Evolutionary conservation across 192 early-diverging fungal species (phyloP).

Genomic region (Gamsiella multidivaricata): DNA sequence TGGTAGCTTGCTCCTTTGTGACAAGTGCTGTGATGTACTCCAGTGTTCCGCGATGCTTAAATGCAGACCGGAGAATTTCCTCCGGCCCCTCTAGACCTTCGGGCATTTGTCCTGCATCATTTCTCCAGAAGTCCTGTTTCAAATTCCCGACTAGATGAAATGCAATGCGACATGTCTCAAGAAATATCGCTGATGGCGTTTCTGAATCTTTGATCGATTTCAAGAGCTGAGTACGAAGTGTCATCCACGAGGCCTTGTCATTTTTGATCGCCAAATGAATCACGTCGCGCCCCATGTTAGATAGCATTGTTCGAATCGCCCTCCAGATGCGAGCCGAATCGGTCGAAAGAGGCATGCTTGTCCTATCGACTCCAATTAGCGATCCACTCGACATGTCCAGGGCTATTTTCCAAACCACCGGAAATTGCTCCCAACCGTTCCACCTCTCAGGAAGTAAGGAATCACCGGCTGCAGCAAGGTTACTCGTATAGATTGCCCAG

Average conservation of each 20-base stretch:
- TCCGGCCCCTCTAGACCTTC: not conserved
- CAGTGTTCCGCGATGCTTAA: conserved; percentile 16
- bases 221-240: conserved; percentile 5
- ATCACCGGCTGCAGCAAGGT: conserved; percentile 9
- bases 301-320: conserved; percentile 20
- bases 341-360: conserved; percentile 5
- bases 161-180: conserved; percentile 17
- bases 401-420: conserved; percentile 3
- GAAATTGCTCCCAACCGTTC: conserved; percentile 39
- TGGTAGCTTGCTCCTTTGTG: conserved; percentile 3
- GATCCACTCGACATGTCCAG: conserved; percentile 3
- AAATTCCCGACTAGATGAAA: conserved; percentile 22
- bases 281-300: conserved; percentile 14
- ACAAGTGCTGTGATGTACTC: conserved; percentile 13
- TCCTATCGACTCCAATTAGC: not conserved
- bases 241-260: conserved; percentile 7
- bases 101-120: not conserved
- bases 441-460: conserved; percentile 19
- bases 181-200: conserved; percentile 1
- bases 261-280: conserved; percentile 4
- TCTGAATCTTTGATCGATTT: conserved; percentile 6
- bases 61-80: conserved; percentile 8
- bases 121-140: conserved; percentile 28
- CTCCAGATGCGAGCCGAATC: conserved; percentile 22
- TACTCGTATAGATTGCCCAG: conserved; percentile 26